phyloP scores from a whole-genome alignment of 371 early-diverging fungal species.

The Spraguea lophii region DNA sequence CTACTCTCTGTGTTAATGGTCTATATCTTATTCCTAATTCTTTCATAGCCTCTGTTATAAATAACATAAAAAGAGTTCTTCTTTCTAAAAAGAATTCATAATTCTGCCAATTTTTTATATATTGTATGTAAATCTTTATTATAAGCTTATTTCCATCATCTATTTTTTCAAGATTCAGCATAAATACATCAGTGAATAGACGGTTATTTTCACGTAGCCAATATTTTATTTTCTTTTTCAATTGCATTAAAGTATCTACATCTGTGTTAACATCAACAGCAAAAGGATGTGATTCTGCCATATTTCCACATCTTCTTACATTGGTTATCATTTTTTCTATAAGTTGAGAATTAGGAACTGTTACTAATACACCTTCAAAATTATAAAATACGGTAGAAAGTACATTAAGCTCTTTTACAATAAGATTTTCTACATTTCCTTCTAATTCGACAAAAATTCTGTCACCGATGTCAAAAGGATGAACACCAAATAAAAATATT shows the following conservation, averaged over 20 bases:
- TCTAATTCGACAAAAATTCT: slow-evolving; percentile 32
- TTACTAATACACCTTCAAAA: slow-evolving; percentile 45
- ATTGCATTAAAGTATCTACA: slow-evolving; percentile 27
- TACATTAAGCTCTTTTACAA: slow-evolving; percentile 46
- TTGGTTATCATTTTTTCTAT: slow-evolving; percentile 38
- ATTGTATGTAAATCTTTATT: slow-evolving; percentile 44
- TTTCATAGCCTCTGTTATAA: slow-evolving; percentile 31
- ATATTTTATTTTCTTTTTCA: slow-evolving; percentile 30
- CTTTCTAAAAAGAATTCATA: slow-evolving; percentile 42
- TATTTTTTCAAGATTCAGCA: slow-evolving; percentile 45
- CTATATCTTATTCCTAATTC: slow-evolving; percentile 39
- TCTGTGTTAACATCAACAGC: slow-evolving; percentile 38
- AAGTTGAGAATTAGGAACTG: slow-evolving; percentile 42
- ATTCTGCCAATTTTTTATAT: slow-evolving; percentile 45
- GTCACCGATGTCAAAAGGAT: slow-evolving; percentile 48
- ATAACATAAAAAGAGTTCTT: slow-evolving; percentile 40
- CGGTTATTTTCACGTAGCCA: slow-evolving; percentile 37
- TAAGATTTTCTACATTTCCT: slow-evolving; percentile 35
- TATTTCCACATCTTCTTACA: slow-evolving; percentile 39
- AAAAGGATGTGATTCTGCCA: slow-evolving; percentile 42
- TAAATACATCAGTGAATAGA: slow-evolving; percentile 40
- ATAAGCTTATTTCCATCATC: slow-evolving; percentile 44
- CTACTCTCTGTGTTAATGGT: slow-evolving; percentile 34
- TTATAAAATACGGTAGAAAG: slow-evolving; percentile 45
- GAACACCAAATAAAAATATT: slow-evolving; percentile 46